Evolutionary conservation across 1,139 yeast species (phyloP), one percentile per base, ranked within the genome.

Genomic region (Geotrichum citri-aurantii): DNA sequence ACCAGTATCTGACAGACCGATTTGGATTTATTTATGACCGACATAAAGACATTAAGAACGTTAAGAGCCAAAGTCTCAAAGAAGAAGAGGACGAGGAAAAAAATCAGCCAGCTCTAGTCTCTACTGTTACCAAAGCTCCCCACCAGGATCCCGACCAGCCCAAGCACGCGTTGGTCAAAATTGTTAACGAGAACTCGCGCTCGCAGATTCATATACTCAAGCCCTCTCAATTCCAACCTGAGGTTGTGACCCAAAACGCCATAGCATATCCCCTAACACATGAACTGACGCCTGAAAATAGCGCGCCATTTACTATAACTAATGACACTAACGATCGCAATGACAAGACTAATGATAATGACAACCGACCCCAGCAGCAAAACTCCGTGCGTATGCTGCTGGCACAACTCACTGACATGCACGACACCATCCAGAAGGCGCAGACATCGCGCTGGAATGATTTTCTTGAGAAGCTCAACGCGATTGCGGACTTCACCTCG

Each of bases 21-120:
- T 81, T 77, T 66, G 85, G 85, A 0, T 81, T 81, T 66, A 73
- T 81, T 37, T 75, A 75, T 57, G 68, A 65, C 55, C 48, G 63
- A 53, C 57, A 61, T 31, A 59, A 54, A n/a, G 52, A 50, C 23
- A 12, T 48, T n/a, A 49, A 47, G 11, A 23, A n/a, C 2, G 23
- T 23, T 26, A 44, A 40, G 14, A 17, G 50, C 4, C 47, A 48
- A 19, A 10, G 31, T 17, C n/a, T 19, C 8, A 27, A 27, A n/a
- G 51, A 48, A 14, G 55, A 48, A n/a, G 40, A 48, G 17, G 42
- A 17, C 2, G 42, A 21, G 6, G 31, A 37, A 29, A 27, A 44
- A 17, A 17, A 37, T 8, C 44, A n/a, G 6, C 10, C 19, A 6
- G 44, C 44, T 3, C 1, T 19, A 37, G 21, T 12, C 12, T 19